Base-by-base conservation (phyloP, 441 rosid genomes). In the Metrosideros polymorpha region DNA sequence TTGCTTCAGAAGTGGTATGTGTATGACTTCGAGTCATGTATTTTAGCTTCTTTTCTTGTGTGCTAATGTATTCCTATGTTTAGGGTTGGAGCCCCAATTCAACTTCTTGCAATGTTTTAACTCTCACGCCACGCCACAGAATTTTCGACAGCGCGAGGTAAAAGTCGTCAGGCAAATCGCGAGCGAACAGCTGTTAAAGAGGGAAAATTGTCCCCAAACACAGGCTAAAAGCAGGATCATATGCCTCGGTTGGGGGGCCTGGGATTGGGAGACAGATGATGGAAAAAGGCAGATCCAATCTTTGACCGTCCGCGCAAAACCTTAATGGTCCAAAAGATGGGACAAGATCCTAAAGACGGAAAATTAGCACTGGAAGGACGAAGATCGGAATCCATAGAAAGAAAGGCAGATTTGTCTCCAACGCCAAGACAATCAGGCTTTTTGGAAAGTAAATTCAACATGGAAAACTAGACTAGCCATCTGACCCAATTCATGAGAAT, bases 181-280 rank as follows among this genome's bases (percentile, higher is more conserved):
- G 54, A n/a, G 39, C 9, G 29, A 51, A 39, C 43, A 51, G 57
- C 39, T 71, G 79, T 71, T 39, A 71, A 39, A 71, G 15, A 32
- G 79, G 7, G 79, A 71, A 6, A 76, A 24, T 27, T 45, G 56
- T 51, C 86, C 82, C 82, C 4, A 18, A 35, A 85, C 56, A 29
- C 54, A 53, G 83, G 83, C 87, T 82, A 55, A 85, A 85, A 85
- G 83, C 39, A 43, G 87, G 87, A 85, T 85, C 63, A 35, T n/a
- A n/a, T 50, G 83, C 82, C 86, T 85, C 57, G 42, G 47, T 32
- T 47, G 7, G n/a, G 51, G 83, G 45, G 7, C 83, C 86, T 22
- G 43, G 86, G 79, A 53, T 39, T 43, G 39, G 50, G 83, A 85
- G 86, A 75, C 63, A 75, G 86, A 49, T 56, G 39, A 43, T 45